A percentile compares a stretch with the other conserved stretches of the same genome.
phyloP scores from a whole-genome alignment of 306 rosid genomes.

The Quercus suber region DNA sequence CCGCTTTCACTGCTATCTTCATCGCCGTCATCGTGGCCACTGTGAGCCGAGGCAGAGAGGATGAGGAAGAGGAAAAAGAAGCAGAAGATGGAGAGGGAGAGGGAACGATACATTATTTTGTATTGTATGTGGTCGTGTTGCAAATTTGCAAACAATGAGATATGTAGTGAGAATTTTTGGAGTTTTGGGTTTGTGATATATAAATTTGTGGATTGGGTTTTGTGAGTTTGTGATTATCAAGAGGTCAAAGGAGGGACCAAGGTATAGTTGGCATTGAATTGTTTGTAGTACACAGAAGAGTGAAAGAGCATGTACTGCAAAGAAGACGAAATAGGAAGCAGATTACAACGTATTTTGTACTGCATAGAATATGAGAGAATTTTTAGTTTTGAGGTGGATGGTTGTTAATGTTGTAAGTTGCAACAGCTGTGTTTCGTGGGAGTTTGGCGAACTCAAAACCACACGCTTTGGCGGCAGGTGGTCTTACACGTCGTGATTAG shows the following conservation, averaged over 20 bases:
- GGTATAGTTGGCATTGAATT: background rate
- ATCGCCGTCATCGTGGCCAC: constrained; percentile 36
- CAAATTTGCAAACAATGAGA: too few relatives aligned
- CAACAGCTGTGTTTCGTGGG: too few relatives aligned
- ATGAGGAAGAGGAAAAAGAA: constrained; percentile 29
- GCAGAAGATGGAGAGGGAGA: constrained; percentile 2
- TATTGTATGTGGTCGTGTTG: too few relatives aligned
- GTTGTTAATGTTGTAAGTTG: too few relatives aligned
- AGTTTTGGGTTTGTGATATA: too few relatives aligned
- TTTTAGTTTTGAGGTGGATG: too few relatives aligned
- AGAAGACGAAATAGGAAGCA: background rate
- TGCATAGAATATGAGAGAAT: background rate
- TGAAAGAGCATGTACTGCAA: background rate
- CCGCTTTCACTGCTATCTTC: background rate
- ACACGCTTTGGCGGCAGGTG: too few relatives aligned
- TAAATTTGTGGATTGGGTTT: background rate
- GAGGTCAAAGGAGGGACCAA: background rate
- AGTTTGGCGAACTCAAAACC: too few relatives aligned
- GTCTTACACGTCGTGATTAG: too few relatives aligned
- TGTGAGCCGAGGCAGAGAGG: constrained; percentile 47
- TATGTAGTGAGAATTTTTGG: too few relatives aligned
- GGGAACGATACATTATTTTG: constrained; percentile 16
- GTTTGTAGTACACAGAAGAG: background rate
- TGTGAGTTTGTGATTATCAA: too few relatives aligned
- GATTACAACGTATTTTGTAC: background rate